Conservation (phyloP, 2,329 filamentous ascomycete genomes). For the Sphaerulina vaccinii region DNA sequence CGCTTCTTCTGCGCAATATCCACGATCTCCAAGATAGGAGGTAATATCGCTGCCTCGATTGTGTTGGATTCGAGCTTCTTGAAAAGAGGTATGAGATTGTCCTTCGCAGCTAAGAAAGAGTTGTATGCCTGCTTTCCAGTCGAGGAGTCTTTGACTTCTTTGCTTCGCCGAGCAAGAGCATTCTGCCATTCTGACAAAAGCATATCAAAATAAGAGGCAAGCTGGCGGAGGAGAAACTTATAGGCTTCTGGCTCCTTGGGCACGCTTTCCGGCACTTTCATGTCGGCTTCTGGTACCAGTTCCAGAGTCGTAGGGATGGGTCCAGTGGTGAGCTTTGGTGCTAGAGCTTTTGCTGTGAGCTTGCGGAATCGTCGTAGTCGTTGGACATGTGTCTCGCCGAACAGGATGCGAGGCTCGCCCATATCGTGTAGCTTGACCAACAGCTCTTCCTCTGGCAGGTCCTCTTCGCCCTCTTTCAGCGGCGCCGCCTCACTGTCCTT, state of each 20-base stretch:
- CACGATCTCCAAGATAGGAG: slow-evolving; percentile 87
- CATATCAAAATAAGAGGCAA: slow-evolving; percentile 95
- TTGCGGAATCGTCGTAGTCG: slow-evolving; percentile 70
- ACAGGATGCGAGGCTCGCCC: slow-evolving; percentile 71
- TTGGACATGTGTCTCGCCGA: slow-evolving; percentile 74
- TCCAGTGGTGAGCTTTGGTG: slow-evolving; percentile 57
- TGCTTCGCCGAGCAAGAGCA: slow-evolving; percentile 64
- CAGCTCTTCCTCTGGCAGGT: slow-evolving; percentile 71
- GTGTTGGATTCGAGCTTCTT: slow-evolving; percentile 81
- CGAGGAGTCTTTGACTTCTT: slow-evolving; percentile 65
- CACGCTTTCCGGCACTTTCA: slow-evolving; percentile 71
- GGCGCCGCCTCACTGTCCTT: slow-evolving; percentile 40
- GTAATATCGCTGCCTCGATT: slow-evolving; percentile 69
- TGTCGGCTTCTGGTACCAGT: slow-evolving; percentile 78
- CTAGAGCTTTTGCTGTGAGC: slow-evolving; percentile 49
- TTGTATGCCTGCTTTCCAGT: slow-evolving; percentile 78
- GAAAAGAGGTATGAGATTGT: slow-evolving; percentile 88
- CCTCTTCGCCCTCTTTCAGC: slow-evolving; percentile 48
- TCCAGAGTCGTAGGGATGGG: slow-evolving; percentile 84
- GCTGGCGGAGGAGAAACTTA: slow-evolving; percentile 76
- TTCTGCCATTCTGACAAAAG: slow-evolving; percentile 83
- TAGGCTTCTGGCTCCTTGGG: slow-evolving; percentile 64
- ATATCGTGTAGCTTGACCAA: slow-evolving; percentile 65
- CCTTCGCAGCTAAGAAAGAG: slow-evolving; percentile 81
- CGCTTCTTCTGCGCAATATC: slow-evolving; percentile 82